phyloP scores from a whole-genome alignment of 1,284 basidiomycete genomes.

The Phlebopus sp. region DNA sequence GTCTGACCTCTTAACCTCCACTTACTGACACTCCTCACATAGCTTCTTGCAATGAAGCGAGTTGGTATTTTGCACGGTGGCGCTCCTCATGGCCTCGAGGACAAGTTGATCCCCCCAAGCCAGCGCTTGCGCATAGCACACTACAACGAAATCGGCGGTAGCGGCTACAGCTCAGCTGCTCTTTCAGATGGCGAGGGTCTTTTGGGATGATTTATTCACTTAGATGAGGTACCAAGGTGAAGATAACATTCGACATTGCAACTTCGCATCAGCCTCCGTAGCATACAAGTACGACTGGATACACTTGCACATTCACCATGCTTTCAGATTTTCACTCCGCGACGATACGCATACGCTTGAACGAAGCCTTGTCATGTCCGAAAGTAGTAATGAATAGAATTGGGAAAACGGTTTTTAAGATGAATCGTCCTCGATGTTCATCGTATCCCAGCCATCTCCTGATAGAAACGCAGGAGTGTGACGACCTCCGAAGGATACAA shows the following conservation, averaged over 20 bases:
- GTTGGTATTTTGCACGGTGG: slow-evolving; percentile 86
- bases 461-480: slow-evolving; percentile 44
- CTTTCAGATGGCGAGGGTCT: slow-evolving; percentile 34
- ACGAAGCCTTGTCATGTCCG: slow-evolving; percentile 12
- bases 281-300: slow-evolving; percentile 1
- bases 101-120: slow-evolving; percentile 61
- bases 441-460: slow-evolving; percentile 40
- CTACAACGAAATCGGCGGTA: slow-evolving; percentile 55
- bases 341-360: slow-evolving; percentile 15
- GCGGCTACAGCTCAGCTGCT: slow-evolving; percentile 34
- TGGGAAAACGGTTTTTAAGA: too few relatives aligned
- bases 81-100: slow-evolving; percentile 56
- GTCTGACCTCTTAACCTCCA: neutral
- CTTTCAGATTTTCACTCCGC: neutral
- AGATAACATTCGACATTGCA: neutral
- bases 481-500: slow-evolving; percentile 45
- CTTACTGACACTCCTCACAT: slow-evolving; percentile 18
- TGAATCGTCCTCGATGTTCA: neutral
- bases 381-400: slow-evolving; percentile 9
- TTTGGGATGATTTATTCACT: slow-evolving; percentile 21
- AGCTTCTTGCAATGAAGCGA: slow-evolving; percentile 85
- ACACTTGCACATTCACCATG: neutral
- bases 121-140: slow-evolving; percentile 67
- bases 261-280: neutral
- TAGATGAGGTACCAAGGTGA: slow-evolving; percentile 1